Base-by-base conservation (phyloP, 2,329 filamentous ascomycete species). In the Fusarium citri region DNA sequence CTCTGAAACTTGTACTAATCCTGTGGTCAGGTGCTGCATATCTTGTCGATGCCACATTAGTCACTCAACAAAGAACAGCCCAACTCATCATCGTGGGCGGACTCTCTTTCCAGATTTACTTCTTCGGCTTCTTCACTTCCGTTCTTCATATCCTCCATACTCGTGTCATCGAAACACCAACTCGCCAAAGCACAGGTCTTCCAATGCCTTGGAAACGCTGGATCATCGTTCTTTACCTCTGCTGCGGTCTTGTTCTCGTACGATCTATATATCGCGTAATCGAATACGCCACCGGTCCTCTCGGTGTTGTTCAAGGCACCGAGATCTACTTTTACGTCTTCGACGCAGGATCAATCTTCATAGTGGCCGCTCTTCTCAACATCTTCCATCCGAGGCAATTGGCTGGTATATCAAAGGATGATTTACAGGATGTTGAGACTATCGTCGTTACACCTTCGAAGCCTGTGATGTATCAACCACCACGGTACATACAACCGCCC, bases 111-210 rank as follows among this genome's bases (percentile, higher is more conserved):
- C 87, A 89, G 66, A 80, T 89, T 8, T 54, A 86, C 25, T 82
- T 85, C 54, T 88, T 89, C 50, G 79, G 80, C 8, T 78, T 87
- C 49, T 89, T 89, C 66, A 77, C 87, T 6, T 59, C 83, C 0
- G 78, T 82, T 0, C 80, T 84, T 0, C 69, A 80, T 1, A 68
- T 83, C 0, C 85, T 86, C 68, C 82, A 88, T 59, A 62, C 59
- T 3, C 66, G 75, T 1, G 61, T 76, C 20, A n/a, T 55, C 3
- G 53, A 50, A 3, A 45, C 22, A 0, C 72, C 68, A 3, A 66
- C 59, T 6, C 43, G 34, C 2, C 42, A 50, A 1, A 68, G 62
- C 0, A 30, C 46, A 5, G 34, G 34, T 5, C 6, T 71, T 5
- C 16, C 56, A 1, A 68, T 71, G 2, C 83, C 69, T 20, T 76